Conservation (phyloP, 2,329 filamentous ascomycete species). For the Calonectria pteridis region DNA sequence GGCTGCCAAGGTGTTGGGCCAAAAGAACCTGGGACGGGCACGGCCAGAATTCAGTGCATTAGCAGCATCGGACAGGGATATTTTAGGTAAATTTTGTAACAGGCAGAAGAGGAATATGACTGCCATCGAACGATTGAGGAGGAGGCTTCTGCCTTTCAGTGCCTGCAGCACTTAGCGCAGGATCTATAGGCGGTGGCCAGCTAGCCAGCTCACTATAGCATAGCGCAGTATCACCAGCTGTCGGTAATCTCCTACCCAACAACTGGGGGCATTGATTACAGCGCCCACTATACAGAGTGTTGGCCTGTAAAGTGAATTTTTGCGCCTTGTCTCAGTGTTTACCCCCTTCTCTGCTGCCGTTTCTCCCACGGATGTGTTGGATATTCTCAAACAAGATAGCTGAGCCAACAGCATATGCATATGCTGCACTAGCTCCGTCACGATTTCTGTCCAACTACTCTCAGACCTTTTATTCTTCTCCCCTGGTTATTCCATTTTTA, state of each 20-base stretch:
- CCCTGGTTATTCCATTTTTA: neutral
- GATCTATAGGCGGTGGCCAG: neutral
- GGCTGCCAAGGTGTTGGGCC: neutral
- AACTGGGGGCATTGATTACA: neutral
- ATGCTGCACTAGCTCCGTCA: neutral
- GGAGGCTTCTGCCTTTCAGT: neutral
- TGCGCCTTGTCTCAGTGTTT: neutral
- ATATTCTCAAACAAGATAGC: neutral
- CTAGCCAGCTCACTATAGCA: constrained; percentile 1
- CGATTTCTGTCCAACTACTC: neutral
- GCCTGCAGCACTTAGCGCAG: neutral
- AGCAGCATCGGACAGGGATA: neutral
- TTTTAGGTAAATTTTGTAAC: neutral
- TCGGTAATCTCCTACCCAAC: neutral
- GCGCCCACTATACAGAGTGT: neutral
- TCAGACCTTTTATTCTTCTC: neutral
- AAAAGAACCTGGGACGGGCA: neutral
- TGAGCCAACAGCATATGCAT: neutral
- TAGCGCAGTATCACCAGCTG: neutral
- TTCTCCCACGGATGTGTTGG: neutral
- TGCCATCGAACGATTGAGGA: neutral
- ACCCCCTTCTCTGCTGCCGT: neutral
- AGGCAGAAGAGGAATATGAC: neutral
- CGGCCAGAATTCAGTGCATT: neutral
- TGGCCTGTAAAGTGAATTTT: neutral